Evolutionary conservation across 2,329 filamentous ascomycete species (phyloP).

Genomic region (Cladosporium colombiae): DNA sequence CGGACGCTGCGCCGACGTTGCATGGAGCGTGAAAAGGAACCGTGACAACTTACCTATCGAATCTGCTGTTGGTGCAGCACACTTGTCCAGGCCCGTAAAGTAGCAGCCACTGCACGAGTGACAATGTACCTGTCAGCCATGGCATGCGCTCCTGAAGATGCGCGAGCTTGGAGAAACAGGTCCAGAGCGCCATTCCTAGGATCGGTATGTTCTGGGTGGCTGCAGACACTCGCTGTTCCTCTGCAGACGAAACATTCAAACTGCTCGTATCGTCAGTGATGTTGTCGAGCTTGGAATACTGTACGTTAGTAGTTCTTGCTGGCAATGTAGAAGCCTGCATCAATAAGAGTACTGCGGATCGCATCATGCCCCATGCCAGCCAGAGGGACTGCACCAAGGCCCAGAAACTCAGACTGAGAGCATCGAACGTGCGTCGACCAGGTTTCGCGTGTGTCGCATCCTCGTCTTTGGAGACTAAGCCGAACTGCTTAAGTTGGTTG

Average conservation of each 20-base stretch:
- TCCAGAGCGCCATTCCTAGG: conserved; percentile 75
- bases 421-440: conserved; percentile 22
- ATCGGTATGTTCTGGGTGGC: conserved; percentile 54
- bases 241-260: background rate
- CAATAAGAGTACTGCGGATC: conserved; percentile 65
- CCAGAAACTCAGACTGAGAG: conserved; percentile 42
- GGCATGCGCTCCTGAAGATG: conserved; percentile 82
- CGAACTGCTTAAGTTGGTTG: conserved; percentile 58
- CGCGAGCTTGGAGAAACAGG: conserved; percentile 69
- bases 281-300: background rate
- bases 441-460: background rate
- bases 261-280: background rate
- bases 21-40: conserved; percentile 32
- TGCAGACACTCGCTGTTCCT: background rate
- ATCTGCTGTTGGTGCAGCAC: conserved; percentile 70
- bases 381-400: conserved; percentile 54
- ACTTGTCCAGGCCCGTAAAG: conserved; percentile 73
- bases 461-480: conserved; percentile 47
- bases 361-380: conserved; percentile 55
- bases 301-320: conserved; percentile 44
- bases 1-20: conserved; percentile 16
- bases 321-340: conserved; percentile 63
- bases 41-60: conserved; percentile 77
- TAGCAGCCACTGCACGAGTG: conserved; percentile 73
- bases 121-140: conserved; percentile 77